Evolutionary conservation across 2,329 filamentous ascomycete genomes (phyloP).

Genomic region (Botrytis fabae): DNA sequence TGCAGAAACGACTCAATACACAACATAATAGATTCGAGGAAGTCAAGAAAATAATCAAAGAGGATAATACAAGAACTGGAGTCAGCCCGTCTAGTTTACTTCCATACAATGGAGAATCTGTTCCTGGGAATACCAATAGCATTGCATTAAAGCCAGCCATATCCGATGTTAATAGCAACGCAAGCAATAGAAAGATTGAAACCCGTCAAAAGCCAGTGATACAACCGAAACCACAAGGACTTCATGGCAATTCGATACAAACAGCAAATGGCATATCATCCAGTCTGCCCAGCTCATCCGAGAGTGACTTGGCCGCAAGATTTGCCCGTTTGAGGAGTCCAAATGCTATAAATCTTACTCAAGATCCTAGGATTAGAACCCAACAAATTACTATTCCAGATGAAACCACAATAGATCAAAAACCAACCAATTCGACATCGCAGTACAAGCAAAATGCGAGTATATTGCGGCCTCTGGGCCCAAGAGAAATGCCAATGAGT

Average conservation of each 20-base stretch:
- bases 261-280: constrained; percentile 40
- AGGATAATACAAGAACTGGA: constrained; percentile 63
- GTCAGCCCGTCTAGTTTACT: constrained; percentile 40
- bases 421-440: constrained; percentile 5
- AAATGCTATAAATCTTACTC: constrained; percentile 43
- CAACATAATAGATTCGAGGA: constrained; percentile 54
- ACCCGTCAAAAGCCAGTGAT: constrained; percentile 44
- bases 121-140: constrained; percentile 24
- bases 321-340: constrained; percentile 56
- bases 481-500: constrained; percentile 38
- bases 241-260: constrained; percentile 61
- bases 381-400: constrained; percentile 47
- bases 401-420: constrained; percentile 29
- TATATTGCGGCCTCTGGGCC: constrained; percentile 31
- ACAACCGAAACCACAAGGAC: constrained; percentile 66
- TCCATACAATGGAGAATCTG: not conserved
- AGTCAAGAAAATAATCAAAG: constrained; percentile 60
- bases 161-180: not conserved
- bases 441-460: constrained; percentile 19
- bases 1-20: constrained; percentile 53
- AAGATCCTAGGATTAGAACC: constrained; percentile 56
- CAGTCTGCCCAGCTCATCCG: constrained; percentile 28
- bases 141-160: constrained; percentile 20
- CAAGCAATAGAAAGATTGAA: not conserved
- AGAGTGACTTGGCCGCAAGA: constrained; percentile 54